Evolutionary conservation across 352 stramenopile species (phyloP), one percentile per base, ranked within the genome.

Genomic region (Globisporangium splendens): DNA sequence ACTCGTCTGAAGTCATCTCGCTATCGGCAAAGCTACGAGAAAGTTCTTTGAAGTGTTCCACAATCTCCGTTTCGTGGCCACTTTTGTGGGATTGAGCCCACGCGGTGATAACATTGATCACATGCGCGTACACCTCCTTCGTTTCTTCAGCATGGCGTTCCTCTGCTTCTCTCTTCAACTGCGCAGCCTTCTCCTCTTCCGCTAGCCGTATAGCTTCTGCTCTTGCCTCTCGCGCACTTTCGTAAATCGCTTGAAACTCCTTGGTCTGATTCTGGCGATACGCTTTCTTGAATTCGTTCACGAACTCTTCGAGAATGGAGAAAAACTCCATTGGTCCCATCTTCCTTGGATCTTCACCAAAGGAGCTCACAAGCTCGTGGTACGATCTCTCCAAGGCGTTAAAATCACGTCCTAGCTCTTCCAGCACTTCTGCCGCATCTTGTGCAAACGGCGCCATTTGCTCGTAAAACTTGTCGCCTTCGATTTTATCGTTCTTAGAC

Each of bases 201-300:
- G 77, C 80, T 15, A 69, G 63, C 39, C 61, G 64, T 15, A 38
- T 53, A 0, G 68, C 65, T 61, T 83, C 75, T 51, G 76, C 72
- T 33, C 79, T 72, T 13, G 75, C 77, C 21, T 77, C 67, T 15
- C 68, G 67, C 13, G 79, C 79, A 43, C 68, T 72, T n/a, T 91
- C 80, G 28, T 88, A 95, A 44, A 93, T 91, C 2, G 74, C 51
- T 52, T 90, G 75, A 50, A 85, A 91, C 60, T 95, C 85, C 62
- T 95, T 95, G 6, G 82, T 92, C 51, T 95, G 85, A 43, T 95
- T 95, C 62, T 92, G 80, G 31, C 85, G 83, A 46, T 92, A 95
- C 0, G 85, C 85, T 58, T 95, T 95, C 67, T 95, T 95, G 60
- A 95, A 91, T 50, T 93, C 86, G 1, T 67, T 86, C 41, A 91